phyloP scores from a whole-genome alignment of 2,329 filamentous ascomycete genomes.

The Huntiella savannae region DNA sequence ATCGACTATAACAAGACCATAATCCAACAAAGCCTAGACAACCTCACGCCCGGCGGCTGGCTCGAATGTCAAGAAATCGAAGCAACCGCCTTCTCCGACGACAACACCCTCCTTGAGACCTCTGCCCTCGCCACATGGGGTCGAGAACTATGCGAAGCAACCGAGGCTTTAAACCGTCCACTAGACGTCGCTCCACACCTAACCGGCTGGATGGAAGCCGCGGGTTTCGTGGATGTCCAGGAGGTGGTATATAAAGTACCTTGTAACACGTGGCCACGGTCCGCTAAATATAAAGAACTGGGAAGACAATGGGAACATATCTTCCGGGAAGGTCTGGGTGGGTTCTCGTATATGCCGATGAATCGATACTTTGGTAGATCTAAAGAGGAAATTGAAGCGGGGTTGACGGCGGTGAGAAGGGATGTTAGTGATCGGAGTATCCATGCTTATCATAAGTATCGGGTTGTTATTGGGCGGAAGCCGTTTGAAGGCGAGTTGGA shows the following conservation, averaged over 20 bases:
- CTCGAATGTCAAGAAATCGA: constrained; percentile 34
- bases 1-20: constrained; percentile 27
- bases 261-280: constrained; percentile 33
- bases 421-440: constrained; percentile 26
- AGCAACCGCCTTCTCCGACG: constrained; percentile 23
- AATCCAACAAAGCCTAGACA: constrained; percentile 31
- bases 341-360: constrained; percentile 24
- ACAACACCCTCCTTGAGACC: constrained; percentile 23
- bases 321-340: constrained; percentile 24
- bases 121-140: constrained; percentile 23
- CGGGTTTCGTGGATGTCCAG: constrained; percentile 36
- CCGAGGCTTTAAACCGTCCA: constrained; percentile 20
- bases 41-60: constrained; percentile 32
- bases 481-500: constrained; percentile 18
- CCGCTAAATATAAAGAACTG: constrained; percentile 24
- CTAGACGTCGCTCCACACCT: constrained; percentile 19
- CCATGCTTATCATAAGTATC: constrained; percentile 30
- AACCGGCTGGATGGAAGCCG: constrained; percentile 23
- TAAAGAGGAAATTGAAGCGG: constrained; percentile 31
- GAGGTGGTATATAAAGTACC: constrained; percentile 35
- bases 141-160: constrained; percentile 22
- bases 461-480: constrained; percentile 32
- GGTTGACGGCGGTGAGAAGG: constrained; percentile 29
- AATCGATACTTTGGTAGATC: constrained; percentile 23
- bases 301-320: constrained; percentile 28